Evolutionary conservation across 2,329 filamentous ascomycete species (phyloP).

Genomic region (Alternaria arborescens): DNA sequence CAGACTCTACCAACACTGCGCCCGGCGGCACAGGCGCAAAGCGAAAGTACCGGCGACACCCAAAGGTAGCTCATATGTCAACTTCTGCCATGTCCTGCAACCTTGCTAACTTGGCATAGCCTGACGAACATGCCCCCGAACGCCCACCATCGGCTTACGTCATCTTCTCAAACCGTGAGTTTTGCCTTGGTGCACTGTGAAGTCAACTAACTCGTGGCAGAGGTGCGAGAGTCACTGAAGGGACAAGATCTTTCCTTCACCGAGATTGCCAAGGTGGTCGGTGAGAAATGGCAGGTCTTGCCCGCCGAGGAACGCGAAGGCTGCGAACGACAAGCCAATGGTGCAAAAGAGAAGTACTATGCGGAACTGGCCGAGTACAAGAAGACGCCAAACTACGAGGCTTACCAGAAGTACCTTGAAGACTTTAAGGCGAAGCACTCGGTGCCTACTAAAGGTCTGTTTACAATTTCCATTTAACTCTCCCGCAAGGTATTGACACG

Average conservation of each 20-base stretch:
- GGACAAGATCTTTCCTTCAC: conserved; percentile 81
- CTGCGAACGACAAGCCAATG: conserved; percentile 75
- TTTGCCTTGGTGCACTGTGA: neutral
- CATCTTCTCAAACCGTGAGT: conserved; percentile 83
- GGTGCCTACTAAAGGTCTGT: conserved; percentile 48
- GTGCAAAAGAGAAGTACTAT: conserved; percentile 80
- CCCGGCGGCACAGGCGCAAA: conserved; percentile 58
- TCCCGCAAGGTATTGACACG: conserved; percentile 29
- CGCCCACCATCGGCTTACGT: conserved; percentile 84
- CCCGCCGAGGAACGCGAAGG: conserved; percentile 72
- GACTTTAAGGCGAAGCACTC: conserved; percentile 80
- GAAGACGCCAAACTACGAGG: conserved; percentile 73
- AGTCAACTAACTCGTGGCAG: conserved; percentile 53
- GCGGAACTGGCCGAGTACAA: conserved; percentile 78
- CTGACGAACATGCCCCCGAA: conserved; percentile 82
- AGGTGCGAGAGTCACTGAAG: conserved; percentile 80
- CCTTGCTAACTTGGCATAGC: conserved; percentile 54
- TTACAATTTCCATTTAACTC: neutral
- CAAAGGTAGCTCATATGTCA: conserved; percentile 64
- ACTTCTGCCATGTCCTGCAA: neutral
- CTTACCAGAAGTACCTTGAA: conserved; percentile 75
- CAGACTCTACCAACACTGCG: conserved; percentile 51
- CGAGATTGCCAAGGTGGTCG: conserved; percentile 83
- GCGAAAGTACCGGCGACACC: conserved; percentile 79
- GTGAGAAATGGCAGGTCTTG: conserved; percentile 81